phyloP scores from a whole-genome alignment of 2,329 filamentous ascomycete genomes.

The Fusarium globosum region DNA sequence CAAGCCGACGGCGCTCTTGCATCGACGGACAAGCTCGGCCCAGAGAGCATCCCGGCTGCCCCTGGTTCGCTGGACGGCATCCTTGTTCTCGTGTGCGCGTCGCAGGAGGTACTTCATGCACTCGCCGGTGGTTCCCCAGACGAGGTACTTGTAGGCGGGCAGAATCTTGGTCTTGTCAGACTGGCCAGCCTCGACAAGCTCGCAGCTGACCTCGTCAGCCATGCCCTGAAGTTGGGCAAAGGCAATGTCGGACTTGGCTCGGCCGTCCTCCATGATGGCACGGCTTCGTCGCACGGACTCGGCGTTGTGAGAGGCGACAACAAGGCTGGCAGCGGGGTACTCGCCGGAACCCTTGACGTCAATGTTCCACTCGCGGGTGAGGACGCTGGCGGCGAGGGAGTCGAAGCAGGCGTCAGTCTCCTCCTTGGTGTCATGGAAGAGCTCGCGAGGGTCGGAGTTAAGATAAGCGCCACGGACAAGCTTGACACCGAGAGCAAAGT shows the following conservation, averaged over 20 bases:
- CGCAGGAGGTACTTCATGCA: conserved; percentile 85
- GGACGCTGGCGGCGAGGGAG: conserved; percentile 72
- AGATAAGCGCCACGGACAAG: conserved; percentile 81
- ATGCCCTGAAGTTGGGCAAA: conserved; percentile 88
- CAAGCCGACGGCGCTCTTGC: conserved; percentile 56
- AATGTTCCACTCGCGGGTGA: conserved; percentile 63
- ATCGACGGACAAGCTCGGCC: conserved; percentile 68
- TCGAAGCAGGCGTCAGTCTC: conserved; percentile 81
- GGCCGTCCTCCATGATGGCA: conserved; percentile 59
- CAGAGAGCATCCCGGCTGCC: conserved; percentile 72
- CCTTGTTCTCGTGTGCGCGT: conserved; percentile 75
- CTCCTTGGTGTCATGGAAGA: conserved; percentile 78
- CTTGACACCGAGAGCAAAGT: conserved; percentile 78
- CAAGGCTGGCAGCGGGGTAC: conserved; percentile 71
- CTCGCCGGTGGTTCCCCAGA: conserved; percentile 78
- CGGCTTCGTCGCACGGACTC: conserved; percentile 72
- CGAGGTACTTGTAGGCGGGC: conserved; percentile 76
- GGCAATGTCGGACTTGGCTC: conserved; percentile 53
- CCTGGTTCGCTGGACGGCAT: conserved; percentile 72
- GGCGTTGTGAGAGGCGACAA: conserved; percentile 87
- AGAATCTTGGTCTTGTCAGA: conserved; percentile 52
- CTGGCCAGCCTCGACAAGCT: conserved; percentile 58
- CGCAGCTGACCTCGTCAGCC: conserved; percentile 90
- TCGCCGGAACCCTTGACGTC: conserved; percentile 51
- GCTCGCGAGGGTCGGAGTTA: conserved; percentile 73